Evolutionary conservation across 2,329 filamentous ascomycete genomes (phyloP).

Genomic region (Graphium sp.): DNA sequence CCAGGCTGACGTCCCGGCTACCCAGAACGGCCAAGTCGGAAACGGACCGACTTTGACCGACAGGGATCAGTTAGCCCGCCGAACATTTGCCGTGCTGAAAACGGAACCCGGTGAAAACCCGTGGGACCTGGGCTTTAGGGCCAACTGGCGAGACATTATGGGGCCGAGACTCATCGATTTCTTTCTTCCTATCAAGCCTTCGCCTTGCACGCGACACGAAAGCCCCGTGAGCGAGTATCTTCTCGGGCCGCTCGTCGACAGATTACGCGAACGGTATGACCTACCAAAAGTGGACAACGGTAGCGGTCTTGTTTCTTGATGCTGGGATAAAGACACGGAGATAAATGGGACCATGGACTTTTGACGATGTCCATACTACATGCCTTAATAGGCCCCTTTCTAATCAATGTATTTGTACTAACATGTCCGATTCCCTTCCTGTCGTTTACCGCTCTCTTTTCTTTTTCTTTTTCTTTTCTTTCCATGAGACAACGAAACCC

Average conservation of each 20-base stretch:
- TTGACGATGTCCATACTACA: no score
- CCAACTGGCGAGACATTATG: constrained; percentile 70
- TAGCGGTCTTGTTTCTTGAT: no score
- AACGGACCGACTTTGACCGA: constrained; percentile 8
- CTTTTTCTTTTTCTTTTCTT: neutral
- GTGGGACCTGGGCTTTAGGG: constrained; percentile 56
- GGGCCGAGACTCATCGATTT: constrained; percentile 56
- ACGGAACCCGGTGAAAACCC: constrained; percentile 65
- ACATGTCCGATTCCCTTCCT: neutral
- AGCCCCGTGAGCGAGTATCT: constrained; percentile 49
- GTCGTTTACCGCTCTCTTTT: neutral
- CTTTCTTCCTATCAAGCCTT: constrained; percentile 60
- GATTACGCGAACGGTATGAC: constrained; percentile 28
- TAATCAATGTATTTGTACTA: no score
- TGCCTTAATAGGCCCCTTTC: no score
- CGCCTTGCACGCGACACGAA: constrained; percentile 57
- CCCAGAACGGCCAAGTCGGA: constrained; percentile 10
- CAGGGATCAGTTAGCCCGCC: constrained; percentile 30
- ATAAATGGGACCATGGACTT: no score
- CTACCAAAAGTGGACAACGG: constrained; percentile 11
- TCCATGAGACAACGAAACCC: neutral
- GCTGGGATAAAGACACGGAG: no score
- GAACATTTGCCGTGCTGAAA: constrained; percentile 65
- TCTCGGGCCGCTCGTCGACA: constrained; percentile 43
- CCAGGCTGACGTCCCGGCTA: constrained; percentile 8